phyloP scores from a whole-genome alignment of 257 asterid species.

The Salvia miltiorrhiza region DNA sequence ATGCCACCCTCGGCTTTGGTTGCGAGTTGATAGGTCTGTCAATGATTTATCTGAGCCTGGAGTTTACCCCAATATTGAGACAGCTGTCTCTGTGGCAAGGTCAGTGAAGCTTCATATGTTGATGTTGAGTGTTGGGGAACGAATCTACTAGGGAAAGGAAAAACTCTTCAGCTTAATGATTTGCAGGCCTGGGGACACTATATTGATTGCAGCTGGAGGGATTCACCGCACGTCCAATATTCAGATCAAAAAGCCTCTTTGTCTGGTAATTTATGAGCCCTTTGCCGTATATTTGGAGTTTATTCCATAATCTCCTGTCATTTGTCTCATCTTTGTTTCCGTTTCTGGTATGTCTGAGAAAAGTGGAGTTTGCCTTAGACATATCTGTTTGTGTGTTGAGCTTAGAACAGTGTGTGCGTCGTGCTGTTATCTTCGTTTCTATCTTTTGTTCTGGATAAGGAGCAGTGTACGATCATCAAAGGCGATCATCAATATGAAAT shows the following conservation, averaged over 20 bases:
- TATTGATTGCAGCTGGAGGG: conserved; percentile 93
- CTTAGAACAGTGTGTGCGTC: background rate
- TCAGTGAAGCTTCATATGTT: conserved; percentile 31
- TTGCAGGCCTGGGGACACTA: conserved; percentile 95
- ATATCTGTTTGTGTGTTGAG: conserved; percentile 9
- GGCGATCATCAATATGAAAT: background rate
- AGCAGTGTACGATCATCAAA: background rate
- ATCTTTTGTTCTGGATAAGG: background rate
- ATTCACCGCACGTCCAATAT: conserved; percentile 73
- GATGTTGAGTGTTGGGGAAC: conserved; percentile 14
- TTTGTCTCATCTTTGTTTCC: background rate
- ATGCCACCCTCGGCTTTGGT: conserved; percentile 93
- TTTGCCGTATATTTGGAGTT: background rate
- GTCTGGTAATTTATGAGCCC: conserved; percentile 61
- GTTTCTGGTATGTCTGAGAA: conserved; percentile 9
- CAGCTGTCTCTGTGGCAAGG: conserved; percentile 90
- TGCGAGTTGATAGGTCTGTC: conserved; percentile 84
- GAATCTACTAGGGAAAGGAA: conserved; percentile 10
- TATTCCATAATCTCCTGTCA: background rate
- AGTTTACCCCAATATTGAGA: conserved; percentile 78
- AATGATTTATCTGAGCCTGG: conserved; percentile 66
- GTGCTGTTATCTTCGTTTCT: conserved; percentile 3
- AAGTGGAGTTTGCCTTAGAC: background rate
- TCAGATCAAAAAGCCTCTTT: conserved; percentile 86
- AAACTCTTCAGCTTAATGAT: conserved; percentile 21